Evolutionary conservation across 192 early-diverging fungal species (phyloP).

Genomic region (Chytriomyces confervae): DNA sequence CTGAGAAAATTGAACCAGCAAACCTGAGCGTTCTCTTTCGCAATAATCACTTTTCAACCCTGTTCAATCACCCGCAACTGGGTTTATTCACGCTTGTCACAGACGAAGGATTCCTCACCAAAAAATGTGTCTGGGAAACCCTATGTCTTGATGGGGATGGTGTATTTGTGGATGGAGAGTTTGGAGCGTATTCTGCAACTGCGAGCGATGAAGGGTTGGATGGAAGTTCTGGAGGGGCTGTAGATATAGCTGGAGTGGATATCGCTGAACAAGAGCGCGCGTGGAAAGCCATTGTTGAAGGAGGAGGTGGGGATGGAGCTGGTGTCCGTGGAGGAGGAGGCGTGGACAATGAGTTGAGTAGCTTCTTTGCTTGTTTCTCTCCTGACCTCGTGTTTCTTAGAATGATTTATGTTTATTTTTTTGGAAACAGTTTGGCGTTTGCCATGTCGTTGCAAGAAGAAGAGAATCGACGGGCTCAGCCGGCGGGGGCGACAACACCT

Average conservation of each 20-base stretch:
- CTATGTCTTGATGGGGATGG: slow-evolving; percentile 48
- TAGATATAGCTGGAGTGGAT: slow-evolving; percentile 24
- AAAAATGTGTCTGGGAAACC: slow-evolving; percentile 52
- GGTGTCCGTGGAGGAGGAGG: background rate
- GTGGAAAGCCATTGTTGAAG: slow-evolving; percentile 32
- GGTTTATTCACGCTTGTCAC: slow-evolving; percentile 55
- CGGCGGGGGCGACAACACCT: slow-evolving; percentile 3
- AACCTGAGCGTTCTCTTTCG: slow-evolving; percentile 83
- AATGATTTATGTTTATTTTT: background rate
- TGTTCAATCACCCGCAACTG: slow-evolving; percentile 41
- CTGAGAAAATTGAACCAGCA: slow-evolving; percentile 62
- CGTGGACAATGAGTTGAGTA: background rate
- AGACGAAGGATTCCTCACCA: slow-evolving; percentile 50
- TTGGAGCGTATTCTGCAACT: slow-evolving; percentile 10
- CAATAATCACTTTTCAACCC: slow-evolving; percentile 79
- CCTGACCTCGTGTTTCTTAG: background rate
- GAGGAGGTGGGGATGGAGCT: background rate
- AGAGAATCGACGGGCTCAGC: slow-evolving; percentile 33
- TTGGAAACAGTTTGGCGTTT: slow-evolving; percentile 25
- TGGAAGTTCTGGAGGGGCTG: background rate
- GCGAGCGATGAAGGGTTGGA: slow-evolving; percentile 24
- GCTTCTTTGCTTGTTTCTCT: background rate
- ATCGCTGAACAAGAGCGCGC: slow-evolving; percentile 28
- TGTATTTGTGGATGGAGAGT: slow-evolving; percentile 42
- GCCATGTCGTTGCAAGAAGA: slow-evolving; percentile 50